Evolutionary conservation across 2,329 filamentous ascomycete species (phyloP).

Genomic region (Cadophora sp.): DNA sequence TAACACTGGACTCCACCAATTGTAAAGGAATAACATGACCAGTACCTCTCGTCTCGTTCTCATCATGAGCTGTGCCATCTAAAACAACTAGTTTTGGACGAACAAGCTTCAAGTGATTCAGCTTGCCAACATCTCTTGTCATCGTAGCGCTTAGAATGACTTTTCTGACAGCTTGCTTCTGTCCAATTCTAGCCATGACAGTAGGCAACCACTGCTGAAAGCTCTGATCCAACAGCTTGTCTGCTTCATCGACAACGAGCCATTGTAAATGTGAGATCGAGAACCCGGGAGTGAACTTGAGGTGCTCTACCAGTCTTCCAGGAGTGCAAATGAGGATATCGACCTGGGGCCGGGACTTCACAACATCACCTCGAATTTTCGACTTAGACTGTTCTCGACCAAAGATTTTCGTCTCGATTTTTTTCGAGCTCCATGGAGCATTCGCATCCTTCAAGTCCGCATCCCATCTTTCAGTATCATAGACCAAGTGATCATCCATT

Average conservation of each 20-base stretch:
- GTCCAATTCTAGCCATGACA: slow-evolving; percentile 65
- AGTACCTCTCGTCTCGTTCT: slow-evolving; percentile 33
- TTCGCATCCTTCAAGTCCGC: slow-evolving; percentile 48
- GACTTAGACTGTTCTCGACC: slow-evolving; percentile 44
- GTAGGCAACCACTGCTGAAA: slow-evolving; percentile 89
- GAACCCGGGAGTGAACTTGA: slow-evolving; percentile 84
- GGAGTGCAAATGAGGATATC: slow-evolving; percentile 93
- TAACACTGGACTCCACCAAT: slow-evolving; percentile 70
- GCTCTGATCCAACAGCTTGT: slow-evolving; percentile 87
- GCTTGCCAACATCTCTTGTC: slow-evolving; percentile 82
- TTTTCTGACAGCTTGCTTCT: slow-evolving; percentile 65
- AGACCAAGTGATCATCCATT: slow-evolving; percentile 69
- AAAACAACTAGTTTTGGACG: slow-evolving; percentile 80
- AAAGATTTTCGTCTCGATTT: slow-evolving; percentile 38
- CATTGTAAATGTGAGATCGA: slow-evolving; percentile 79
- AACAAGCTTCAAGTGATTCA: slow-evolving; percentile 74
- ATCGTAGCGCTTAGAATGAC: slow-evolving; percentile 91
- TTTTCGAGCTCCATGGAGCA: slow-evolving; percentile 49
- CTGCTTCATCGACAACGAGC: slow-evolving; percentile 93
- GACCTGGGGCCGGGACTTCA: slow-evolving; percentile 72
- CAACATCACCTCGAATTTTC: slow-evolving; percentile 66
- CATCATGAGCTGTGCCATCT: slow-evolving; percentile 53
- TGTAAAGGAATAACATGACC: slow-evolving; percentile 65
- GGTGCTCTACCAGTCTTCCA: slow-evolving; percentile 88
- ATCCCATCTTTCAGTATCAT: slow-evolving; percentile 68